Percentiles rank a stretch among this genome's conserved stretches.
phyloP scores from a whole-genome alignment of 768 basidiomycete species.

The Cystofilobasidium macerans region DNA sequence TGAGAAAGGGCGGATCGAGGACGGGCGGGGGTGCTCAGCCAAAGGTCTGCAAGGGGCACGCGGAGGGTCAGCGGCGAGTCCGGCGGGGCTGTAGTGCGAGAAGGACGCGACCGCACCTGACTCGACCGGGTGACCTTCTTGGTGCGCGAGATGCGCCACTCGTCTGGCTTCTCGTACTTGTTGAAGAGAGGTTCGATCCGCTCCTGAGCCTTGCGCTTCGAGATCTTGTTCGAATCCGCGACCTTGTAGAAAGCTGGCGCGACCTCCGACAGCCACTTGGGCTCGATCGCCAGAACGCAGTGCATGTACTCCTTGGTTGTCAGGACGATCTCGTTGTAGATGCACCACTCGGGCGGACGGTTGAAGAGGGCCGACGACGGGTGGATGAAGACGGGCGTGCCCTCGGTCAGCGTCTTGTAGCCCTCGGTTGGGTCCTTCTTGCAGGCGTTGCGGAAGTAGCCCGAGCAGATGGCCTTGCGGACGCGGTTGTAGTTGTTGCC shows the following conservation, averaged over 20 bases:
- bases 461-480: constrained; percentile 89
- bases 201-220: constrained; percentile 87
- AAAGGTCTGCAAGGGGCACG: background rate
- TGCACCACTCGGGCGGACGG: constrained; percentile 70
- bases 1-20: no score
- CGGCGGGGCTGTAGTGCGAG: no score
- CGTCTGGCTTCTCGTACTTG: constrained; percentile 27
- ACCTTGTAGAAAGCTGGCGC: constrained; percentile 99
- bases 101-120: no score
- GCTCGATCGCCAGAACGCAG: constrained; percentile 75
- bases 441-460: constrained; percentile 75
- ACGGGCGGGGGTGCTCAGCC: background rate
- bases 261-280: constrained; percentile 96
- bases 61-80: background rate
- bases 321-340: constrained; percentile 80
- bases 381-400: constrained; percentile 96
- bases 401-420: constrained; percentile 90
- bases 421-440: constrained; percentile 50
- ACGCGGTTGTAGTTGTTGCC: constrained; percentile 87
- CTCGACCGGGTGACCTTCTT: constrained; percentile 21
- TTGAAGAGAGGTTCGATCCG: constrained; percentile 8
- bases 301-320: constrained; percentile 76
- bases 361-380: constrained; percentile 89
- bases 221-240: constrained; percentile 93
- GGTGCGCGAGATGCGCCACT: constrained; percentile 25